Conservation (phyloP, 352 stramenopile genomes). For the Pythium phragmitis region DNA sequence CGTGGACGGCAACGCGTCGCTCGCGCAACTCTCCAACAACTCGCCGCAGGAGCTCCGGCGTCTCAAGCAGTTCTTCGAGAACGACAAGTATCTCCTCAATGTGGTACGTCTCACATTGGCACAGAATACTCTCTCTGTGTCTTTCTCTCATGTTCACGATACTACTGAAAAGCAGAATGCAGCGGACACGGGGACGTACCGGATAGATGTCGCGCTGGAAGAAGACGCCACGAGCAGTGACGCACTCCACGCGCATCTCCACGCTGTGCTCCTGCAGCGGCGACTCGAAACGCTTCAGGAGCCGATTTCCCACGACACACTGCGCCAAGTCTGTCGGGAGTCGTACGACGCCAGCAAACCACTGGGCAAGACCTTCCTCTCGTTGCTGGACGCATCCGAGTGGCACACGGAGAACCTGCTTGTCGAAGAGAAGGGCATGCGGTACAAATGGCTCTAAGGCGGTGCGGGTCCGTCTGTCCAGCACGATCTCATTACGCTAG, state of each 20-base stretch:
- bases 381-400: constrained; percentile 36
- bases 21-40: constrained; percentile 39
- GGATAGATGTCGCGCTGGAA: constrained; percentile 53
- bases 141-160: not conserved
- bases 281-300: constrained; percentile 27
- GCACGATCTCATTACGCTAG: not conserved
- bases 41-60: constrained; percentile 39
- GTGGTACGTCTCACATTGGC: constrained; percentile 24
- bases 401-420: constrained; percentile 69
- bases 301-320: not conserved
- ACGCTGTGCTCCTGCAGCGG: constrained; percentile 51
- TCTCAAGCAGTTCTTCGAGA: constrained; percentile 43
- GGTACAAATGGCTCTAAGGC: constrained; percentile 51
- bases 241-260: constrained; percentile 49
- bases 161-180: constrained; percentile 13
- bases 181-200: constrained; percentile 9
- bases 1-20: constrained; percentile 47
- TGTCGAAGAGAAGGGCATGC: constrained; percentile 54
- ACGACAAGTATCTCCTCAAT: constrained; percentile 63
- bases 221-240: constrained; percentile 42
- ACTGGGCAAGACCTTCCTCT: constrained; percentile 37
- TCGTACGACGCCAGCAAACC: constrained; percentile 34
- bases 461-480: constrained; percentile 4
- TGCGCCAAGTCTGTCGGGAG: constrained; percentile 29
- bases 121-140: not conserved